Evolutionary conservation across 257 asterid genomes (phyloP).

Genomic region (Solanum dulcamara): DNA sequence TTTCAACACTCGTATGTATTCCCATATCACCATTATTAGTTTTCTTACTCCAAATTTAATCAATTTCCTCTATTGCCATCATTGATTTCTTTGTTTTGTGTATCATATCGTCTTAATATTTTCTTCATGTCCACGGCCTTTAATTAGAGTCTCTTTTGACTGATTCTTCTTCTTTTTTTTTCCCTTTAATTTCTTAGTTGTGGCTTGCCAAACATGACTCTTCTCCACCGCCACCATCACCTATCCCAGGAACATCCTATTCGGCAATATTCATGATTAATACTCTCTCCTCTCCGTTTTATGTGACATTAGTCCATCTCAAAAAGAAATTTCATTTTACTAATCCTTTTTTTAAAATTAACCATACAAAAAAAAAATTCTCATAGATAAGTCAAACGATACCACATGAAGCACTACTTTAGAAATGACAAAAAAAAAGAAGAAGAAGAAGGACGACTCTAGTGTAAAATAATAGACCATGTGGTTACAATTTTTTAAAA

Average conservation of each 20-base stretch:
- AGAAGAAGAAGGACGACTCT: not conserved
- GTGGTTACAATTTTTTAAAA: not conserved
- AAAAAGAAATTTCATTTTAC: no score
- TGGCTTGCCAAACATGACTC: not conserved
- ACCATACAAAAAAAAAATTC: no score
- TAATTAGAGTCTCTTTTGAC: not conserved
- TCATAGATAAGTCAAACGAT: no score
- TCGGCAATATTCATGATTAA: not conserved
- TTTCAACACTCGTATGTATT: constrained; percentile 79
- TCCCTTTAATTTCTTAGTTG: not conserved
- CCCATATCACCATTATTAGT: not conserved
- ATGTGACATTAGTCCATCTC: no score
- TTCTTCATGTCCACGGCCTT: not conserved
- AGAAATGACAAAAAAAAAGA: not conserved
- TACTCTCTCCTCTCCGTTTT: no score
- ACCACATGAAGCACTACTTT: not conserved
- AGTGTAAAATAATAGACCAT: not conserved
- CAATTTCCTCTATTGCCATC: not conserved
- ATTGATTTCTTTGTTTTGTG: not conserved
- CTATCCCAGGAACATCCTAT: not conserved
- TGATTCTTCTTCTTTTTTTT: not conserved
- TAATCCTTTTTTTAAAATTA: no score
- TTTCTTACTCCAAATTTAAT: not conserved
- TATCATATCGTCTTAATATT: not conserved
- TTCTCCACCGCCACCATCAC: not conserved